phyloP scores from a whole-genome alignment of 805 yeast genomes.

The Barnettozyma botsteinii region DNA sequence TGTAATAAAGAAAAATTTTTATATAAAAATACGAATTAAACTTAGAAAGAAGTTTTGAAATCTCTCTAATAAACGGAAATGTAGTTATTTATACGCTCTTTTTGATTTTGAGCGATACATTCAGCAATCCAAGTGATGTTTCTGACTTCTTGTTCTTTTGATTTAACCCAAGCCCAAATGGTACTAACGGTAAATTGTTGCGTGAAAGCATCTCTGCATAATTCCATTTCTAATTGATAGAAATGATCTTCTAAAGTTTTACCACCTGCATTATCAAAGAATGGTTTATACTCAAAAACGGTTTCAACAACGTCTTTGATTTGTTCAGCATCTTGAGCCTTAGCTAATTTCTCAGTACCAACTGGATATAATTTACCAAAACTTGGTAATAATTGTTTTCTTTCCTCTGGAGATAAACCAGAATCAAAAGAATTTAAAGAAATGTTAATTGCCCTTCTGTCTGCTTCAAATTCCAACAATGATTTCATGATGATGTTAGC shows the following conservation, averaged over 20 bases:
- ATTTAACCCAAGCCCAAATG: conserved; percentile 94
- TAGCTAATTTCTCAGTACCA: conserved; percentile 57
- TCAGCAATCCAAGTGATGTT: conserved; percentile 99
- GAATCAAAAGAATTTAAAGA: conserved; percentile 84
- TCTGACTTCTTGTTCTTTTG: conserved; percentile 94
- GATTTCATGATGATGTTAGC: conserved; percentile 75
- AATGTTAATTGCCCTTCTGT: conserved; percentile 89
- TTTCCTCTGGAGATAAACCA: conserved; percentile 70
- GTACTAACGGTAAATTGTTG: conserved; percentile 91
- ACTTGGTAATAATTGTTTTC: conserved; percentile 65
- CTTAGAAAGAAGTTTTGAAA: not conserved
- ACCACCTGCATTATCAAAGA: conserved; percentile 41
- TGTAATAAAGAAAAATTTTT: not conserved
- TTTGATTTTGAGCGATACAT: conserved; percentile 98
- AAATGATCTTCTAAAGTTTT: conserved; percentile 90
- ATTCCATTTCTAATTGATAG: conserved; percentile 85
- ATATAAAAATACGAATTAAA: too few species aligned
- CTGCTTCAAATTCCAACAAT: conserved; percentile 86
- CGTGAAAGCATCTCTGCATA: conserved; percentile 88
- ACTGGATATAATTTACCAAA: conserved; percentile 77
- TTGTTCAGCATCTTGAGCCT: conserved; percentile 81
- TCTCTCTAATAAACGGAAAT: conserved; percentile 66
- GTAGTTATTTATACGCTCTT: conserved; percentile 86
- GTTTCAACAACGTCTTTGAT: conserved; percentile 59
- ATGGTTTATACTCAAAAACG: conserved; percentile 60